These are phyloP conservation scores for Nannizzia gypsea DNA, from an alignment of 2,329 filamentous ascomycete species.

Conservation along the genomic window DNA sequence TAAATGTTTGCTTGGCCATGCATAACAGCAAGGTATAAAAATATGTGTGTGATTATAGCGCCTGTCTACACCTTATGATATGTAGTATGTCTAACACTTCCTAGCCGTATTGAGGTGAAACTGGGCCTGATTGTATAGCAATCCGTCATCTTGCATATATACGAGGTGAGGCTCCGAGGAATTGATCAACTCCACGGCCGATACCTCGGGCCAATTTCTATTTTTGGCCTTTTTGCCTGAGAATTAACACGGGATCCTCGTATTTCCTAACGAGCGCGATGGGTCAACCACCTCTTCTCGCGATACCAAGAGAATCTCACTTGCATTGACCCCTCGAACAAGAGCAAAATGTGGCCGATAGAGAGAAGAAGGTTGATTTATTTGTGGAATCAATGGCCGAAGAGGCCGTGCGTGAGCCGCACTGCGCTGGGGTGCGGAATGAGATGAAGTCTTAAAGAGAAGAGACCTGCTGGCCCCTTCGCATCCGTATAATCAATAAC, in stretches of 20 bases:
- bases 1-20: too few relatives aligned
- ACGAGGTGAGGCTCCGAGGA: too few relatives aligned
- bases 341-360: neutral
- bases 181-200: too few relatives aligned
- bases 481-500: neutral
- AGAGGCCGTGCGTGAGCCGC: neutral
- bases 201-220: neutral
- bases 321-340: neutral
- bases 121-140: too few relatives aligned
- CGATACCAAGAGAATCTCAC: neutral
- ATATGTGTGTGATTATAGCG: too few relatives aligned
- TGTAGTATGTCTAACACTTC: too few relatives aligned
- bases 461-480: neutral
- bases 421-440: neutral
- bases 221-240: neutral
- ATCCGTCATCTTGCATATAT: too few relatives aligned
- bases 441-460: neutral
- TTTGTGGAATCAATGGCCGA: neutral
- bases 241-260: neutral
- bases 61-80: too few relatives aligned
- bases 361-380: too few relatives aligned
- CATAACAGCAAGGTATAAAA: too few relatives aligned
- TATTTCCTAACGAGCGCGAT: neutral
- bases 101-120: too few relatives aligned
- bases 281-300: neutral